Percentiles rank a stretch among this genome's conserved stretches.
phyloP scores from a whole-genome alignment of 177 flowering plant genomes.

The Vitis hybrid region DNA sequence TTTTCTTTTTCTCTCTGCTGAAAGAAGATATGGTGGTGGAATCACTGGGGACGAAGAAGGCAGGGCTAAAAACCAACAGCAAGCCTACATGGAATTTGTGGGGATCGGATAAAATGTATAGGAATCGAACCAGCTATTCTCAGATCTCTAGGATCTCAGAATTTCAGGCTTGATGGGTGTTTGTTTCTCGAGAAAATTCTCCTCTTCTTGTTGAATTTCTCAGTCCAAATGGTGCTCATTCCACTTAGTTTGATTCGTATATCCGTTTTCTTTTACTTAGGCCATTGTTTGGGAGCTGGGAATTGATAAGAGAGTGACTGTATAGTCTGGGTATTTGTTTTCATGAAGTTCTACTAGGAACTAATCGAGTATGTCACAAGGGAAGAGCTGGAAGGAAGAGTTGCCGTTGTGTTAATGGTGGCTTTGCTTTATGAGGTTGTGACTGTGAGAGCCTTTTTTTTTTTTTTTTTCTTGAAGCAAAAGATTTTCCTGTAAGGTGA shows the following conservation, averaged over 20 bases:
- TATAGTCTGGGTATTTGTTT: conserved; percentile 22
- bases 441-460: conserved; percentile 12
- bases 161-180: conserved; percentile 19
- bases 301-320: conserved; percentile 16
- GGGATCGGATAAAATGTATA: conserved; percentile 15
- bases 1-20: neutral
- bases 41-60: conserved; percentile 11
- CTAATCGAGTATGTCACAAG: neutral
- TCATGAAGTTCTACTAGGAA: neutral
- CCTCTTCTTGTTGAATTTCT: conserved; percentile 14
- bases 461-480: conserved; percentile 18
- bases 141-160: conserved; percentile 56
- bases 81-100: conserved; percentile 30
- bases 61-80: conserved; percentile 14
- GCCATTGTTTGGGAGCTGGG: conserved; percentile 5
- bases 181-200: conserved; percentile 37
- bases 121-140: conserved; percentile 23
- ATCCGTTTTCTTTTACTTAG: neutral
- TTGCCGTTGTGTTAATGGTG: conserved; percentile 10
- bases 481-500: neutral
- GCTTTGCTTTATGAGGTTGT: conserved; percentile 16
- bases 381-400: neutral
- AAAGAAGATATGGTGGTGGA: conserved; percentile 19
- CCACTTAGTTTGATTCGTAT: conserved; percentile 1
- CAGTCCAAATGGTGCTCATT: conserved; percentile 12